Base-by-base conservation (phyloP, 192 early-diverging fungal genomes). In the Podila epigama region DNA sequence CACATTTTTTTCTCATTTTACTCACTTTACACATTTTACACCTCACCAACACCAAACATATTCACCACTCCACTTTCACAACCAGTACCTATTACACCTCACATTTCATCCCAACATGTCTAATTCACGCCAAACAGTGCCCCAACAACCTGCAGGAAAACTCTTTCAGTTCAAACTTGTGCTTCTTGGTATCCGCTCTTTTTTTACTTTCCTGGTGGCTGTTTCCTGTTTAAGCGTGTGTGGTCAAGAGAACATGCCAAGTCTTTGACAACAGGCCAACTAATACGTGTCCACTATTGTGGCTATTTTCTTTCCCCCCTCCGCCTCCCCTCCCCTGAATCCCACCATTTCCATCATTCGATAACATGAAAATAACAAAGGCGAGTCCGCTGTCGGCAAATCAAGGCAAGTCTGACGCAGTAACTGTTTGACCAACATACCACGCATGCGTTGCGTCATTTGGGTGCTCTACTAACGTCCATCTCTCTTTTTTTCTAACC, bases 101-200 rank as follows among this genome's bases (percentile, higher is more conserved):
- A n/a, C n/a, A n/a, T n/a, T n/a, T n/a, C n/a, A n/a, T n/a, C 34
- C 40, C 58, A 63, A 36, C 48, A 79, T 68, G 75, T 70, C 75
- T 35, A 69, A 42, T 48, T 68, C 68, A 15, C 66, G 68, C 57
- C 75, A 79, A 52, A 44, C 42, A 9, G 32, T 48, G 27, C 29
- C 27, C 35, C 31, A 53, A 48, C 78, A 80, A 62, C 64, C 79
- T 40, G 59, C 80, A 22, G 84, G 84, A 52, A 95, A 93, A 67
- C 89, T 91, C 60, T 92, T 91, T 72, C 93, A 92, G 65, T 96
- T 97, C 72, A 99, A 98, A 68, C 91, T 99, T 51, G 97, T 99
- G 51, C 85, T 99, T 44, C 87, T 99, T 58, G 96, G 96, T 89
- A 85, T n/a, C 42, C 35, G 15, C 32, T 57, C 42, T 77, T 41